Percentiles rank a stretch among this genome's conserved stretches.
Conservation (phyloP, 2,329 filamentous ascomycete species). For the Clarireedia monteithiana region DNA sequence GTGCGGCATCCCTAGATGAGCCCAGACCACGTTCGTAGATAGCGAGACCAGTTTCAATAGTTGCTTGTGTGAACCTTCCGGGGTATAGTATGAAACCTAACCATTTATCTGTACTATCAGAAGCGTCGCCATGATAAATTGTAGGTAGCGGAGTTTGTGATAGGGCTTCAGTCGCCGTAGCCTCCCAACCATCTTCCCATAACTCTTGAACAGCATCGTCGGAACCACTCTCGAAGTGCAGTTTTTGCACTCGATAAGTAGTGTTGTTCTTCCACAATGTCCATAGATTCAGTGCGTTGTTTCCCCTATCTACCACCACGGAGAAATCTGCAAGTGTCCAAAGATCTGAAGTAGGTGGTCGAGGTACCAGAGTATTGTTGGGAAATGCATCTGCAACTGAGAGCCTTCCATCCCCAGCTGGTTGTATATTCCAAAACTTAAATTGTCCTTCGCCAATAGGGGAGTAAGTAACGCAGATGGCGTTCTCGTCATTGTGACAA, state of each 20-base stretch:
- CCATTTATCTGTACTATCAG: conserved; percentile 78
- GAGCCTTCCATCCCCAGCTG: conserved; percentile 51
- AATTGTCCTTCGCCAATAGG: conserved; percentile 83
- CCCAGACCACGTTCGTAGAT: conserved; percentile 67
- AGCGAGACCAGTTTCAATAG: conserved; percentile 73
- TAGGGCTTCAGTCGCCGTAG: conserved; percentile 54
- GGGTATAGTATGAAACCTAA: conserved; percentile 75
- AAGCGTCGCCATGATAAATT: conserved; percentile 55
- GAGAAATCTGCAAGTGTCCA: conserved; percentile 77
- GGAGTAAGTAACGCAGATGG: conserved; percentile 72
- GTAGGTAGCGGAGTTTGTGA: conserved; percentile 44
- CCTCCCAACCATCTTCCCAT: conserved; percentile 65
- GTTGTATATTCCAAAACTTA: conserved; percentile 79
- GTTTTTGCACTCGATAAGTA: conserved; percentile 63
- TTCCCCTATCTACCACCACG: conserved; percentile 44
- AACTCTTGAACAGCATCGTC: conserved; percentile 24
- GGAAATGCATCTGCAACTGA: conserved; percentile 67
- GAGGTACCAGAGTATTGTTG: conserved; percentile 56
- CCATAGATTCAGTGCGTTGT: conserved; percentile 56
- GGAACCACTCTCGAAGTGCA: conserved; percentile 58
- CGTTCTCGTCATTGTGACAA: conserved; percentile 44
- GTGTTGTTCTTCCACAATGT: conserved; percentile 80
- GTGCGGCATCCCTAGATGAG: conserved; percentile 33
- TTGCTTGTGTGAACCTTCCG: conserved; percentile 70
- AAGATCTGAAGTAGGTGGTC: conserved; percentile 62